These are phyloP conservation scores for Clausena lansium DNA, from an alignment of 345 rosid species.

Conservation along the genomic window DNA sequence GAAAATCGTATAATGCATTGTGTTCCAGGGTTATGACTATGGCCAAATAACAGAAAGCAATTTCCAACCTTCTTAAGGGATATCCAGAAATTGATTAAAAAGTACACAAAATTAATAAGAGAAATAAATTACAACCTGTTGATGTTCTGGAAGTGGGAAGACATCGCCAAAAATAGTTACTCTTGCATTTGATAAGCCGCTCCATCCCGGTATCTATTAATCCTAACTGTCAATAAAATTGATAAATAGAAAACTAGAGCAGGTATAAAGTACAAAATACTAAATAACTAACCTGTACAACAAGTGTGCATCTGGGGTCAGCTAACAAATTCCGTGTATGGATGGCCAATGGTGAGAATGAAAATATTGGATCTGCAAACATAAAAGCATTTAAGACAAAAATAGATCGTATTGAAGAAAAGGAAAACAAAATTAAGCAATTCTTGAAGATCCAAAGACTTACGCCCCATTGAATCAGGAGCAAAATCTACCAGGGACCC, in stretches of 20 bases:
- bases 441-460: slow-evolving; percentile 32
- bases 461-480: slow-evolving; percentile 89
- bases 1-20: background rate
- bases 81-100: background rate
- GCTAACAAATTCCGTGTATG: slow-evolving; percentile 88
- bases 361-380: slow-evolving; percentile 84
- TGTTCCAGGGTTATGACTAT: background rate
- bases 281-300: slow-evolving; percentile 71
- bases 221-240: slow-evolving; percentile 28
- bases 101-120: background rate
- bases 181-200: slow-evolving; percentile 96
- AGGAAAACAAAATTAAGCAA: background rate
- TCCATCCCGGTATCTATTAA: slow-evolving; percentile 93
- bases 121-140: slow-evolving; percentile 51
- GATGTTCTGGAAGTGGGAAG: slow-evolving; percentile 77
- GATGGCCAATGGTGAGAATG: slow-evolving; percentile 93
- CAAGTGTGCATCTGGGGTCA: slow-evolving; percentile 92
- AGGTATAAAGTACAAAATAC: slow-evolving; percentile 1
- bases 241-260: slow-evolving; percentile 12
- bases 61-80: background rate
- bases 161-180: slow-evolving; percentile 94
- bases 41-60: background rate
- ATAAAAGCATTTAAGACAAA: background rate
- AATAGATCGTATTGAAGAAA: background rate
- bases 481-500: slow-evolving; percentile 95